Conservation (phyloP, 1,284 basidiomycete species). For the Rhodotorula sp. region DNA sequence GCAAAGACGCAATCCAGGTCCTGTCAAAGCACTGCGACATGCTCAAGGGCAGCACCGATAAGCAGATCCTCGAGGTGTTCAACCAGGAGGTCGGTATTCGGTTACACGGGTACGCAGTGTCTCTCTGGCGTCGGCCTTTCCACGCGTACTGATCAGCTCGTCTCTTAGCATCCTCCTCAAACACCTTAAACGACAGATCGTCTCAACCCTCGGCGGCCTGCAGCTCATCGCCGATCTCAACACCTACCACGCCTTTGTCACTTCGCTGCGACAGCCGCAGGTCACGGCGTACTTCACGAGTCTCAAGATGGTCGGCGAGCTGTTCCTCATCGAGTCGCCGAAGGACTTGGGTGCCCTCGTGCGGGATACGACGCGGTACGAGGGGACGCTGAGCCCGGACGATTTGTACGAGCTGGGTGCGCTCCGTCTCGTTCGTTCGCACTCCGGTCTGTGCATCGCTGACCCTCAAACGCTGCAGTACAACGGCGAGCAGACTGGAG, state of each 20-base stretch:
- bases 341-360: conserved; percentile 94
- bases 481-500: conserved; percentile 86
- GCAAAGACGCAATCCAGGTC: conserved; percentile 78
- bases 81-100: conserved; percentile 95
- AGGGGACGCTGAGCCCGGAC: conserved; percentile 88
- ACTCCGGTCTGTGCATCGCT: too few relatives aligned
- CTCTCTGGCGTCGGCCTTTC: background rate
- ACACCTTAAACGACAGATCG: conserved; percentile 94
- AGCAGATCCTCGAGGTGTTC: conserved; percentile 95
- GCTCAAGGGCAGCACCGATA: conserved; percentile 86
- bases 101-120: conserved; percentile 68
- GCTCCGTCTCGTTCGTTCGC: background rate
- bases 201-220: conserved; percentile 88
- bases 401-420: conserved; percentile 72
- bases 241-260: conserved; percentile 83
- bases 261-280: conserved; percentile 64
- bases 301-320: conserved; percentile 93
- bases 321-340: conserved; percentile 66
- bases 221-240: conserved; percentile 96
- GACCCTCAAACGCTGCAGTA: conserved; percentile 5
- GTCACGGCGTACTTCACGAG: conserved; percentile 85
- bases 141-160: background rate
- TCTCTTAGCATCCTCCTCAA: conserved; percentile 79
- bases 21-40: conserved; percentile 85
- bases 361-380: conserved; percentile 87